phyloP scores from a whole-genome alignment of 129 eudicot genomes.

The Apium graveolens region DNA sequence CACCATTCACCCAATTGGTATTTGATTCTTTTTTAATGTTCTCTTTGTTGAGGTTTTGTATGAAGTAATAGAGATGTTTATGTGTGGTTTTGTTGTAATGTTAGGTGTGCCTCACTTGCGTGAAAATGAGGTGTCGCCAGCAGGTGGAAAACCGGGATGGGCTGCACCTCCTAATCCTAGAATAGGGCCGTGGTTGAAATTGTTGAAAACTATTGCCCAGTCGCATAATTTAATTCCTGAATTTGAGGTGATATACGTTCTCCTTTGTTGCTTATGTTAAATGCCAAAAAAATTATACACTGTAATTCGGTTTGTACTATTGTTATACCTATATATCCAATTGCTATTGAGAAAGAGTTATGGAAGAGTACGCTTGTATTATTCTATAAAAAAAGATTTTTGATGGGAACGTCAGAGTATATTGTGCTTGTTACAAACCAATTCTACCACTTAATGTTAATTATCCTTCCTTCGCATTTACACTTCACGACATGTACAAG shows the following conservation, averaged over 20 bases:
- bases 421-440: not conserved
- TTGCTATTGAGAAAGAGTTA: not conserved
- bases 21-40: not conserved
- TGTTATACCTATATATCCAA: not conserved
- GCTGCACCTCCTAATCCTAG: slow-evolving; percentile 94
- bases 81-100: not conserved
- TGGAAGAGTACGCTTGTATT: not conserved
- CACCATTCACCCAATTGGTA: slow-evolving; percentile 94
- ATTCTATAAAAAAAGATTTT: not conserved
- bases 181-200: slow-evolving; percentile 81
- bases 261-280: not conserved
- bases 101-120: slow-evolving; percentile 82
- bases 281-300: not conserved
- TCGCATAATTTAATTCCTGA: slow-evolving; percentile 75
- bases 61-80: not conserved
- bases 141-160: slow-evolving; percentile 97
- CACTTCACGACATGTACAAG: not conserved
- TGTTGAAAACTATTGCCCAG: slow-evolving; percentile 60
- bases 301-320: not conserved
- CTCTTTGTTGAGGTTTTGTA: not conserved
- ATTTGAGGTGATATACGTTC: slow-evolving; percentile 56
- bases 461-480: not conserved
- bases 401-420: not conserved
- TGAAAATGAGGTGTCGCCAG: slow-evolving; percentile 70
- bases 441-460: not conserved